These are phyloP conservation scores for Phoenix roebelenii DNA, from an alignment of 176 grass and related monocot genomes.

Conservation along the genomic window DNA sequence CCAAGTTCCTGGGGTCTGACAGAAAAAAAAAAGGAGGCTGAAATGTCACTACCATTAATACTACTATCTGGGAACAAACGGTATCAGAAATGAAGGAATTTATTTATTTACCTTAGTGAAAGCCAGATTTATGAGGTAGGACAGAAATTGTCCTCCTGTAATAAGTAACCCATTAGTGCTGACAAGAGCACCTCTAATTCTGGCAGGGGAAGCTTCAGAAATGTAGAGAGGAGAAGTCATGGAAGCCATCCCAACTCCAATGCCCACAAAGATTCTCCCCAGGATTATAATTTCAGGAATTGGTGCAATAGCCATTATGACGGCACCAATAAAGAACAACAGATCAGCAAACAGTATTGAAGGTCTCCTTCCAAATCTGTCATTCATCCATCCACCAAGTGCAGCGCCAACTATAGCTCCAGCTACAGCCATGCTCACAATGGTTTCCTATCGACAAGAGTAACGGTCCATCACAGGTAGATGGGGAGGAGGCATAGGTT, in stretches of 20 bases:
- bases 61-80: too few species aligned
- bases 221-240: slow-evolving; percentile 97
- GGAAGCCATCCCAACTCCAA: slow-evolving; percentile 94
- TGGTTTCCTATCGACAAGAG: slow-evolving; percentile 57
- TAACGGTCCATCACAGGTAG: neutral
- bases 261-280: slow-evolving; percentile 77
- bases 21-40: neutral
- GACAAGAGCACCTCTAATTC: slow-evolving; percentile 84
- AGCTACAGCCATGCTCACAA: slow-evolving; percentile 95
- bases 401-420: slow-evolving; percentile 90
- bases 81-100: too few species aligned
- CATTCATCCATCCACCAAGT: slow-evolving; percentile 93
- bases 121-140: slow-evolving; percentile 94
- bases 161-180: slow-evolving; percentile 90
- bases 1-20: slow-evolving; percentile 74
- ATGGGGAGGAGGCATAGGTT: neutral
- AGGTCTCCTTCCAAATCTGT: slow-evolving; percentile 70
- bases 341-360: slow-evolving; percentile 78
- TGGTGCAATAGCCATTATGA: slow-evolving; percentile 68
- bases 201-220: slow-evolving; percentile 92
- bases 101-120: slow-evolving; percentile 55
- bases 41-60: neutral
- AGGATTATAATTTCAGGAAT: slow-evolving; percentile 65
- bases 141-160: slow-evolving; percentile 86
- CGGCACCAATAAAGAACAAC: slow-evolving; percentile 58